Percentiles rank a stretch among this genome's conserved stretches.
phyloP scores from a whole-genome alignment of 768 basidiomycete genomes.

The Nevesoporus exiguus region DNA sequence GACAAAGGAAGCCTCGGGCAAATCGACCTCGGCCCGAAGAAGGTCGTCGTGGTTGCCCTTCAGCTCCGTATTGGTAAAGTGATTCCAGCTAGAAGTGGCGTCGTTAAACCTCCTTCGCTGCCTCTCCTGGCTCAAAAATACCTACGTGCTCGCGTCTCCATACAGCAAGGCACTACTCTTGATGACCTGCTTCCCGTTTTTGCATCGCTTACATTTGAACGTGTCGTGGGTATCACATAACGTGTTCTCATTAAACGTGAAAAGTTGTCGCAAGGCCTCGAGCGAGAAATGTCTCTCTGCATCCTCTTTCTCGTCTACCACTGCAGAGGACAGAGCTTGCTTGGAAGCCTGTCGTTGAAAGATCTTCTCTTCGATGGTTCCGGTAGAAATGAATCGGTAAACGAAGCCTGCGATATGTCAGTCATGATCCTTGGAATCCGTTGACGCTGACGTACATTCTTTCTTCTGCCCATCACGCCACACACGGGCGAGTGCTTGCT shows the following conservation, averaged over 20 bases:
- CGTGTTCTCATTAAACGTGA: constrained; percentile 85
- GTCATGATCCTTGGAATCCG: not conserved
- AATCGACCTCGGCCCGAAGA: constrained; percentile 81
- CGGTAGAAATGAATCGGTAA: constrained; percentile 95
- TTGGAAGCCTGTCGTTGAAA: constrained; percentile 97
- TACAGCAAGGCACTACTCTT: constrained; percentile 88
- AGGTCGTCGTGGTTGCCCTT: constrained; percentile 94
- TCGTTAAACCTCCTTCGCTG: not conserved
- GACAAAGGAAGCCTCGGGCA: constrained; percentile 86
- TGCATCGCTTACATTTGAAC: constrained; percentile 94
- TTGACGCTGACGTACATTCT: constrained; percentile 65
- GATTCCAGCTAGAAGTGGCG: constrained; percentile 77
- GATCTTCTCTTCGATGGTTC: constrained; percentile 98
- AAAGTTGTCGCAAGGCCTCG: constrained; percentile 85
- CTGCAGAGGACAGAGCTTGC: constrained; percentile 95
- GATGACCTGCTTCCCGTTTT: constrained; percentile 75
- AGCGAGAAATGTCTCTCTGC: constrained; percentile 92
- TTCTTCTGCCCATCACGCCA: constrained; percentile 99
- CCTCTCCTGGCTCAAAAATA: constrained; percentile 19
- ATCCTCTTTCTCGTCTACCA: constrained; percentile 96
- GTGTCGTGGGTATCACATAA: constrained; percentile 95
- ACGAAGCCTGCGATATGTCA: constrained; percentile 70
- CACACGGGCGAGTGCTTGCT: constrained; percentile 96
- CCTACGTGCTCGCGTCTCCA: constrained; percentile 96
- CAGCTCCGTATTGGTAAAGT: constrained; percentile 86